Conservation (phyloP, 2,329 filamentous ascomycete species). For the Fusarium tuaranense region DNA sequence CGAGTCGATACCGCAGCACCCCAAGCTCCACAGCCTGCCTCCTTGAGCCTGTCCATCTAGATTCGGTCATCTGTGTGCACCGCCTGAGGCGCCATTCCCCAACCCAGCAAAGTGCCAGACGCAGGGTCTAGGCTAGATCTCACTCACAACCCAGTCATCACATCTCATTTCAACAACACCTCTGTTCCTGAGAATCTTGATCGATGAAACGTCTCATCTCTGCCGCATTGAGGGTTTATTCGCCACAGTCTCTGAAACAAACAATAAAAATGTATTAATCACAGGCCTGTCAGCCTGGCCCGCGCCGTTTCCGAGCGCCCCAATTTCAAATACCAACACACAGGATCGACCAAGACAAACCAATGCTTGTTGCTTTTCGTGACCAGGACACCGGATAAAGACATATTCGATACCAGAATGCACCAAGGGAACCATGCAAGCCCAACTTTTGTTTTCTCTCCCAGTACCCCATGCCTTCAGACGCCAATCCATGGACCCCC, state of each 20-base stretch:
- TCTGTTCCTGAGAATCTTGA: slow-evolving; percentile 23
- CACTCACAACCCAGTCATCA: slow-evolving; percentile 19
- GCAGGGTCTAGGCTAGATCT: slow-evolving; percentile 26
- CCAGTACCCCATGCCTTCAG: slow-evolving; percentile 11
- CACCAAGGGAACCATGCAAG: slow-evolving; percentile 30
- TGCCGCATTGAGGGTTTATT: slow-evolving; percentile 13
- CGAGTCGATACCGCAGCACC: background rate
- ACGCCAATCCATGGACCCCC: slow-evolving; percentile 22
- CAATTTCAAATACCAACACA: slow-evolving; percentile 29
- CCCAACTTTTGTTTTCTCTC: slow-evolving; percentile 29
- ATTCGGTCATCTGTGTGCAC: slow-evolving; percentile 13
- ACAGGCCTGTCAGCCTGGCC: slow-evolving; percentile 9
- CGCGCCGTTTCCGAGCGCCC: background rate
- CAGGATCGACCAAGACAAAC: slow-evolving; percentile 33
- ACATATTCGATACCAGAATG: slow-evolving; percentile 34
- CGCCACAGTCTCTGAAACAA: slow-evolving; percentile 14
- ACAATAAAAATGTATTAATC: slow-evolving; percentile 22
- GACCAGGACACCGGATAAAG: slow-evolving; percentile 38
- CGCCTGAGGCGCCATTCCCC: slow-evolving; percentile 2
- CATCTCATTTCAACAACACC: slow-evolving; percentile 25
- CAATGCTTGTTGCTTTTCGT: slow-evolving; percentile 37
- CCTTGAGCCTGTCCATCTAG: background rate
- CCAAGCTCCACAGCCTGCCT: background rate
- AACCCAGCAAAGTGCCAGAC: slow-evolving; percentile 13
- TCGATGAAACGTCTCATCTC: slow-evolving; percentile 17